phyloP scores from a whole-genome alignment of 768 basidiomycete species.

The Lyophyllum shimeji region DNA sequence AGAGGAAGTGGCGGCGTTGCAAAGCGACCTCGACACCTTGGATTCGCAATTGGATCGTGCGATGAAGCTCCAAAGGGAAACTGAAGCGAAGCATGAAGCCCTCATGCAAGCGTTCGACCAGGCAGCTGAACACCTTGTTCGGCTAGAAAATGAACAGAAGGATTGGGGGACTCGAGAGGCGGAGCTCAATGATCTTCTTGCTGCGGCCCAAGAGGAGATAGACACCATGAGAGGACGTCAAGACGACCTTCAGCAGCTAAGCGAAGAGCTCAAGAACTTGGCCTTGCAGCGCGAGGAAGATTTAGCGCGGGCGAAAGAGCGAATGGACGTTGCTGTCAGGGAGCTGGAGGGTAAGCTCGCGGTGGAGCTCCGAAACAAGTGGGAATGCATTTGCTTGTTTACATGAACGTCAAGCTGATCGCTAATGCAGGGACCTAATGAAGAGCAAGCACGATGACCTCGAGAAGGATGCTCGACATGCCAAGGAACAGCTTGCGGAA shows the following conservation, averaged over 20 bases:
- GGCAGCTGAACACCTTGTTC: slow-evolving; percentile 83
- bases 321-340: slow-evolving; percentile 59
- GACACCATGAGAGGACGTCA: slow-evolving; percentile 56
- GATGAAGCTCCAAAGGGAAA: slow-evolving; percentile 73
- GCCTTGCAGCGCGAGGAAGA: slow-evolving; percentile 81
- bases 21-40: slow-evolving; percentile 79
- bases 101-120: slow-evolving; percentile 75
- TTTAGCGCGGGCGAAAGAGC: slow-evolving; percentile 67
- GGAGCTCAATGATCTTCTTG: slow-evolving; percentile 59
- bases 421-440: slow-evolving; percentile 53
- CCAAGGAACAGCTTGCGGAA: slow-evolving; percentile 77
- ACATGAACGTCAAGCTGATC: neutral
- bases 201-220: slow-evolving; percentile 57
- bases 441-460: slow-evolving; percentile 59
- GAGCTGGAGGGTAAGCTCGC: slow-evolving; percentile 74
- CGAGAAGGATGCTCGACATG: slow-evolving; percentile 67
- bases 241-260: slow-evolving; percentile 60
- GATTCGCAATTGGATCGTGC: slow-evolving; percentile 86
- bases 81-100: slow-evolving; percentile 74
- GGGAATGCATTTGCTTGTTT: neutral
- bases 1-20: slow-evolving; percentile 79
- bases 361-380: slow-evolving; percentile 67
- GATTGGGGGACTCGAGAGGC: slow-evolving; percentile 64
- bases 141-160: slow-evolving; percentile 75
- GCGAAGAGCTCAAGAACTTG: slow-evolving; percentile 69